Percentiles rank a stretch among this genome's conserved stretches.
phyloP scores from a whole-genome alignment of 176 grass and related monocot genomes.

The Bolboschoenus planiculmis region DNA sequence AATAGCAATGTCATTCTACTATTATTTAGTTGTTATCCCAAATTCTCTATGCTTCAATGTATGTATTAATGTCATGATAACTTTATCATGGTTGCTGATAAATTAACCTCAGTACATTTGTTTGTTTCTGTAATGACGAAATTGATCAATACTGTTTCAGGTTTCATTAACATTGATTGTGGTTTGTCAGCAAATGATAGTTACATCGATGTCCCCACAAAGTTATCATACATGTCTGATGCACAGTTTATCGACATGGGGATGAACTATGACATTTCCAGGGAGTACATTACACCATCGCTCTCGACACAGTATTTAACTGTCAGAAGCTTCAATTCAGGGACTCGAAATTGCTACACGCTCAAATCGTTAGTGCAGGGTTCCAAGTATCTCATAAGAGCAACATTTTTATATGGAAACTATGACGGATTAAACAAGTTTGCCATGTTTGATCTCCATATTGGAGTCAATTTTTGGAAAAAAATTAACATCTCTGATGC shows the following conservation, averaged over 20 bases:
- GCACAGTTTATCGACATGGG: slow-evolving; percentile 37
- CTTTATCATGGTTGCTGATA: background rate
- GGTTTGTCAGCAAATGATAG: slow-evolving; percentile 28
- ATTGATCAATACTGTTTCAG: slow-evolving; percentile 2
- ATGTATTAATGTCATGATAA: background rate
- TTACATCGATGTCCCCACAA: slow-evolving; percentile 22
- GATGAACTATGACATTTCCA: slow-evolving; percentile 28
- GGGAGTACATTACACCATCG: background rate
- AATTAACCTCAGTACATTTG: background rate
- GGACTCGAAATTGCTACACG: slow-evolving; percentile 41
- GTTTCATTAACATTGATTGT: slow-evolving; percentile 61
- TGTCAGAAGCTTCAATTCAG: slow-evolving; percentile 50
- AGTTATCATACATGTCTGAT: slow-evolving; percentile 18
- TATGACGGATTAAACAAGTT: slow-evolving; percentile 33
- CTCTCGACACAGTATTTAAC: background rate
- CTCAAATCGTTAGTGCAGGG: slow-evolving; percentile 24
- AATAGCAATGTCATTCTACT: background rate
- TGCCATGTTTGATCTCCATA: slow-evolving; percentile 39
- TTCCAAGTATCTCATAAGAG: slow-evolving; percentile 40
- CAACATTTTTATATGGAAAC: slow-evolving; percentile 44
- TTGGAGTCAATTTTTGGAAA: slow-evolving; percentile 47
- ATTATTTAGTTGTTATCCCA: background rate
- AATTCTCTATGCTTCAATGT: background rate
- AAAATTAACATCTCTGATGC: slow-evolving; percentile 28
- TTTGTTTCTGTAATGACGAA: background rate